Conservation (phyloP, 345 rosid species). For the Hibiscus tridactylites region DNA sequence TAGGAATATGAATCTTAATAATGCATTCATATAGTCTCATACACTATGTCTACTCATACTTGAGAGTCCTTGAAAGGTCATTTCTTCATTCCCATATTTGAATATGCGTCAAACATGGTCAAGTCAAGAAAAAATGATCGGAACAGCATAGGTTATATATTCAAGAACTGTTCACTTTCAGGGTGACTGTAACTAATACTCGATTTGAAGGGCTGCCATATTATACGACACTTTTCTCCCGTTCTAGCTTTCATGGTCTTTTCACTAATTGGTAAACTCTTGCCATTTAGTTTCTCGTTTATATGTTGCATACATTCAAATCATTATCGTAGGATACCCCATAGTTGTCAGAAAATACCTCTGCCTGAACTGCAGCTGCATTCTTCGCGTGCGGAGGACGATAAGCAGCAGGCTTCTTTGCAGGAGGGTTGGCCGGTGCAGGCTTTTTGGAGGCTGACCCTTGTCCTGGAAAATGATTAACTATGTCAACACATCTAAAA, state of each 20-base stretch:
- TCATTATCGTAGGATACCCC: background rate
- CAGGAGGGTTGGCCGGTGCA: conserved; percentile 29
- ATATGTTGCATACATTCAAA: background rate
- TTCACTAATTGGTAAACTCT: background rate
- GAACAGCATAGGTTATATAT: background rate
- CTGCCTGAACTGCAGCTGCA: conserved; percentile 72
- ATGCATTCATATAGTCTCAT: background rate
- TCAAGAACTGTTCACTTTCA: background rate
- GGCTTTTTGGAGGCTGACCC: conserved; percentile 45
- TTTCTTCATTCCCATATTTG: background rate
- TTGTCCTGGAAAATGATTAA: conserved; percentile 37
- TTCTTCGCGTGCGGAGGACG: conserved; percentile 88
- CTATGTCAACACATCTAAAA: conserved; percentile 5
- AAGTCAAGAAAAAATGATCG: background rate
- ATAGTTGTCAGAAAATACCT: conserved; percentile 42
- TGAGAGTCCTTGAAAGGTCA: background rate
- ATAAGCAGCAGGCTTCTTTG: conserved; percentile 79
- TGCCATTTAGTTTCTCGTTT: background rate
- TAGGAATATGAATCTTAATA: background rate
- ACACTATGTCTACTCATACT: background rate
- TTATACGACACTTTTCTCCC: background rate
- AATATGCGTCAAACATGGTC: background rate
- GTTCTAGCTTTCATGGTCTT: background rate
- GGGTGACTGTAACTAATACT: background rate
- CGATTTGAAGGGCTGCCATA: too few species aligned